Conservation (phyloP, 1,139 yeast species). For the Pichia sp. region DNA sequence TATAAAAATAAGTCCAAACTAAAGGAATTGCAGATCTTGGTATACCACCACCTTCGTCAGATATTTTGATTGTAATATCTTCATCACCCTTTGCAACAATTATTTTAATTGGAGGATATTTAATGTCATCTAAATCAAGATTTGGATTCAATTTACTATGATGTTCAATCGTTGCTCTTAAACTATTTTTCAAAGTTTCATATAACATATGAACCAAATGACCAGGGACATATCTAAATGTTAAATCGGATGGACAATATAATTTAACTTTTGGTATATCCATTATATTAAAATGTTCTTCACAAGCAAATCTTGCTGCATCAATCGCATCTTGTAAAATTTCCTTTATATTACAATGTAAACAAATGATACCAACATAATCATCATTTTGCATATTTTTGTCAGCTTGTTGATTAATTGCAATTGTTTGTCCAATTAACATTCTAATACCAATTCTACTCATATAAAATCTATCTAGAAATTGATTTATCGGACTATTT, state of each 20-base stretch:
- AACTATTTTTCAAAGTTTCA: constrained; percentile 76
- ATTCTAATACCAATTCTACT: constrained; percentile 82
- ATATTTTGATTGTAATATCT: constrained; percentile 86
- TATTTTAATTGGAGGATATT: constrained; percentile 78
- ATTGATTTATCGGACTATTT: constrained; percentile 65
- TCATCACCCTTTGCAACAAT: constrained; percentile 89
- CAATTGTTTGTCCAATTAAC: constrained; percentile 86
- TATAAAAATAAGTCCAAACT: constrained; percentile 87
- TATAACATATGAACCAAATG: constrained; percentile 84
- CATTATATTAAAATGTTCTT: constrained; percentile 76
- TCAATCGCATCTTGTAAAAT: constrained; percentile 82
- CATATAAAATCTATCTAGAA: constrained; percentile 79
- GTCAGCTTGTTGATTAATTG: constrained; percentile 61
- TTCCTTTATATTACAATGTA: constrained; percentile 71
- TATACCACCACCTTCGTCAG: constrained; percentile 94
- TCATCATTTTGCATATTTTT: constrained; percentile 36
- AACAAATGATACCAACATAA: constrained; percentile 81
- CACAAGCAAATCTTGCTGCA: constrained; percentile 80
- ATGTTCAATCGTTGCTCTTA: constrained; percentile 78
- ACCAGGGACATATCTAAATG: constrained; percentile 85
- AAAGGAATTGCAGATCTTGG: constrained; percentile 78
- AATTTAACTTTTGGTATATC: constrained; percentile 78
- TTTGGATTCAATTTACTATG: constrained; percentile 46
- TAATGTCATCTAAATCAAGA: constrained; percentile 54
- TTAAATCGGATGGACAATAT: constrained; percentile 62